Conservation (phyloP, 768 basidiomycete species). For the Tricholoma sp. region DNA sequence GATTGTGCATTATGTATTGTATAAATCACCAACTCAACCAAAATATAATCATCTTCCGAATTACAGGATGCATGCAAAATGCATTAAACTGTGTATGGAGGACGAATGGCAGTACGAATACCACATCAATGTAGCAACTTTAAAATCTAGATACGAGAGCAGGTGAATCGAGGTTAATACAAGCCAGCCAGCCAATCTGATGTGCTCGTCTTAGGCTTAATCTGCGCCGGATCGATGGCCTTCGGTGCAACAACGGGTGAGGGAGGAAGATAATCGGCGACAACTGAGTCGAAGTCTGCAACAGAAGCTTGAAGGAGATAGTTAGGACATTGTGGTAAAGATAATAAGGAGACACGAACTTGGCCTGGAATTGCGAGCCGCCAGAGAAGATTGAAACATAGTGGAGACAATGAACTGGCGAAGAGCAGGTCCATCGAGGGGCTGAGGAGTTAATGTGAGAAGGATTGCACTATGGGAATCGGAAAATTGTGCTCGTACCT, state of each 20-base stretch:
- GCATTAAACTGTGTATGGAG: not conserved
- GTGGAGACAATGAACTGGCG: conserved; percentile 61
- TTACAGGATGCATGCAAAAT: not conserved
- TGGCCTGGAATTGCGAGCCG: conserved; percentile 40
- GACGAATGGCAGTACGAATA: not conserved
- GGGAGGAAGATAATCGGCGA: conserved; percentile 65
- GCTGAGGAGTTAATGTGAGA: conserved; percentile 21
- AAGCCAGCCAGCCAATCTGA: conserved; percentile 40
- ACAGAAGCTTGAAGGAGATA: conserved; percentile 26
- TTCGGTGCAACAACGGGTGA: conserved; percentile 14
- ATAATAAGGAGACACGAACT: conserved; percentile 24
- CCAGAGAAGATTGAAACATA: conserved; percentile 50
- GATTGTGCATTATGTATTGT: too few relatives aligned
- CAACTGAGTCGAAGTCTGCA: conserved; percentile 64
- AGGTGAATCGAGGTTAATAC: conserved; percentile 17
- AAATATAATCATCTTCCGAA: not conserved
- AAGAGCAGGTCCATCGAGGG: conserved; percentile 60
- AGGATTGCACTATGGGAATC: not conserved
- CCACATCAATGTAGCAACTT: not conserved
- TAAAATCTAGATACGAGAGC: not conserved
- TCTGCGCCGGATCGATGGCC: conserved; percentile 10
- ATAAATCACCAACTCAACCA: too few relatives aligned
- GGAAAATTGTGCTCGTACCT: conserved; percentile 19
- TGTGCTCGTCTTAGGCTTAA: conserved; percentile 17
- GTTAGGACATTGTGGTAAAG: conserved; percentile 7